phyloP scores from a whole-genome alignment of 768 basidiomycete species.

The Suillus lakei region DNA sequence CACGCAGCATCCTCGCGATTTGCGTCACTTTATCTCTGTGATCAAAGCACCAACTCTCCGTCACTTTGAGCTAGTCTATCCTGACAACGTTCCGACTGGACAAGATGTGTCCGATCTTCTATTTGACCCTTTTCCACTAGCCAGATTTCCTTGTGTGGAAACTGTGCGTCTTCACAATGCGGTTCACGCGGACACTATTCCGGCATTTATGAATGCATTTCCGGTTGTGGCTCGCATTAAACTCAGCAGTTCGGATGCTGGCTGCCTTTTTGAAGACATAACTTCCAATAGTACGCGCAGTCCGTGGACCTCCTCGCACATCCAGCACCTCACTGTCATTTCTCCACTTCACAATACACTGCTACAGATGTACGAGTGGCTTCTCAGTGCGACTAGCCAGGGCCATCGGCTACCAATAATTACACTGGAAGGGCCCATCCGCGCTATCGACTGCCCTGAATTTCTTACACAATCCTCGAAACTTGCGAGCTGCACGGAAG shows the following conservation, averaged over 20 bases:
- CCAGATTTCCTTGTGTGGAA: slow-evolving; percentile 9
- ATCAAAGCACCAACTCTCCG: slow-evolving; percentile 11
- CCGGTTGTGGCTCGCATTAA: slow-evolving; percentile 2
- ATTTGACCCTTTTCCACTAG: slow-evolving; percentile 17
- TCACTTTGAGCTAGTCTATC: slow-evolving; percentile 4
- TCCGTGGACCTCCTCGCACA: not conserved
- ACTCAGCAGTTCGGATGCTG: not conserved
- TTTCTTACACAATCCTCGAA: not conserved
- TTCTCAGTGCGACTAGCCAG: not conserved
- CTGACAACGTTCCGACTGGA: not conserved
- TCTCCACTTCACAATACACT: not conserved
- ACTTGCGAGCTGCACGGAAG: slow-evolving; percentile 5
- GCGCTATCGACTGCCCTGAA: not conserved
- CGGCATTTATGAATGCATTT: slow-evolving; percentile 1
- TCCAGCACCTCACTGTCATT: slow-evolving; percentile 2
- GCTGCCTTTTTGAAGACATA: not conserved
- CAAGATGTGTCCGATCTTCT: slow-evolving; percentile 9
- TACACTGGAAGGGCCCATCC: not conserved
- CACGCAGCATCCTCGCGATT: slow-evolving; percentile 14
- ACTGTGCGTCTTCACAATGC: not conserved
- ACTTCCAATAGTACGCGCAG: not conserved
- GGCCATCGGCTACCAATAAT: slow-evolving; percentile 3
- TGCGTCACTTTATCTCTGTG: slow-evolving; percentile 14
- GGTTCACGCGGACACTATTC: not conserved
- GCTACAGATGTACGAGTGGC: slow-evolving; percentile 2